Evolutionary conservation across 768 basidiomycete species (phyloP).

Genomic region (Boletus rubroflammeus): DNA sequence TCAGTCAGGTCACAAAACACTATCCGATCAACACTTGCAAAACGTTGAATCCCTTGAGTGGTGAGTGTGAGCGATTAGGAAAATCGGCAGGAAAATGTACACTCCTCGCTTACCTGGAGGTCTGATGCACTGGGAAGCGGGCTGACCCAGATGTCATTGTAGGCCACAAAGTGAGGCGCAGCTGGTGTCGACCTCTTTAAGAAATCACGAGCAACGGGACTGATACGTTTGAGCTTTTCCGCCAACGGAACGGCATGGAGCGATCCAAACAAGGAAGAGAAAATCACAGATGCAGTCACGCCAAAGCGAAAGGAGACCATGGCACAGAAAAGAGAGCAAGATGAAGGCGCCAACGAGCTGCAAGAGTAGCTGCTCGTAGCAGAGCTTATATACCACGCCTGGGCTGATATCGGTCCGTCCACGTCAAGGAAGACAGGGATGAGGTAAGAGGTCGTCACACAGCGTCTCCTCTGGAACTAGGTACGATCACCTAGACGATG

Average conservation of each 20-base stretch:
- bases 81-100: neutral
- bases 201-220: slow-evolving; percentile 18
- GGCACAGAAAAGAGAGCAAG: neutral
- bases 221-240: slow-evolving; percentile 24
- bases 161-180: slow-evolving; percentile 47
- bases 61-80: neutral
- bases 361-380: neutral
- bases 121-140: slow-evolving; percentile 43
- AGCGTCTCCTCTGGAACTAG: neutral
- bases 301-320: slow-evolving; percentile 16
- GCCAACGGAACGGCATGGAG: slow-evolving; percentile 16
- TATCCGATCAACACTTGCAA: slow-evolving; percentile 22
- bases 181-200: slow-evolving; percentile 30
- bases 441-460: neutral
- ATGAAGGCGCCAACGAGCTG: neutral
- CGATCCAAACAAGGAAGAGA: slow-evolving; percentile 8
- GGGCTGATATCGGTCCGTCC: neutral
- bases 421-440: slow-evolving; percentile 5
- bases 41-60: slow-evolving; percentile 31
- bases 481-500: neutral
- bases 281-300: neutral
- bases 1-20: neutral
- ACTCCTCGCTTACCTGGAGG: slow-evolving; percentile 35
- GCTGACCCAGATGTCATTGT: slow-evolving; percentile 40
- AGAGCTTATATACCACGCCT: slow-evolving; percentile 18